phyloP scores from a whole-genome alignment of 2,329 filamentous ascomycete genomes.

The Fusarium sp. region DNA sequence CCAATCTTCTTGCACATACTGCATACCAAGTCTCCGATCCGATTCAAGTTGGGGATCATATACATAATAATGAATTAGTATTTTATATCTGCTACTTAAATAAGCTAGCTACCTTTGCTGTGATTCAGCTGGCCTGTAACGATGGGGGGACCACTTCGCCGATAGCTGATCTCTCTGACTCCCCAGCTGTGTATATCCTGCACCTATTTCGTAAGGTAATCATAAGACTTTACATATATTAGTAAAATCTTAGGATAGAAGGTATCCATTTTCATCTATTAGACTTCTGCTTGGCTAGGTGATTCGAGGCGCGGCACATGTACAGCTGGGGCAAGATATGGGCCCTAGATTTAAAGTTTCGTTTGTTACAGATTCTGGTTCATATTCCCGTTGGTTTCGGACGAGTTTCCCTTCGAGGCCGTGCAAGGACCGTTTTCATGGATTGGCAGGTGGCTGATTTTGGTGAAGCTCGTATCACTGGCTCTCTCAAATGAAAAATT shows the following conservation, averaged over 20 bases:
- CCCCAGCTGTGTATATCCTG: not conserved
- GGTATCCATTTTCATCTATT: not conserved
- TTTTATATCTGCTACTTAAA: not conserved
- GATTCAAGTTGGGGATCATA: not conserved
- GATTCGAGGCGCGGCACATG: not conserved
- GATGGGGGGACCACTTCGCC: not conserved
- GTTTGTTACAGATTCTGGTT: conserved; percentile 9
- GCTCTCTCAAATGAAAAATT: not conserved
- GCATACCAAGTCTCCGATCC: not conserved
- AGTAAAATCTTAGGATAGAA: not conserved
- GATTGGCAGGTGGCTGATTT: not conserved
- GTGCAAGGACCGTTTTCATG: conserved; percentile 13
- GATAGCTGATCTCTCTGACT: not conserved
- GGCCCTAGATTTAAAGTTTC: conserved; percentile 1
- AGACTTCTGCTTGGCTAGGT: not conserved
- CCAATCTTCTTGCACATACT: not conserved
- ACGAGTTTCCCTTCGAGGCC: not conserved
- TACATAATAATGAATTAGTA: not conserved
- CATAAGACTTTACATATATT: not conserved
- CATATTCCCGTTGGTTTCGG: conserved; percentile 16
- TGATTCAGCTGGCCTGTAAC: not conserved
- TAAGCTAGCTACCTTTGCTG: not conserved
- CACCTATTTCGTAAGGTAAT: not conserved
- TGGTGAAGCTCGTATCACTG: not conserved
- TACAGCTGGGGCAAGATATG: not conserved